Evolutionary conservation across 345 rosid species (phyloP), one percentile per base, ranked within the genome.

Genomic region (Salix arbutifolia): DNA sequence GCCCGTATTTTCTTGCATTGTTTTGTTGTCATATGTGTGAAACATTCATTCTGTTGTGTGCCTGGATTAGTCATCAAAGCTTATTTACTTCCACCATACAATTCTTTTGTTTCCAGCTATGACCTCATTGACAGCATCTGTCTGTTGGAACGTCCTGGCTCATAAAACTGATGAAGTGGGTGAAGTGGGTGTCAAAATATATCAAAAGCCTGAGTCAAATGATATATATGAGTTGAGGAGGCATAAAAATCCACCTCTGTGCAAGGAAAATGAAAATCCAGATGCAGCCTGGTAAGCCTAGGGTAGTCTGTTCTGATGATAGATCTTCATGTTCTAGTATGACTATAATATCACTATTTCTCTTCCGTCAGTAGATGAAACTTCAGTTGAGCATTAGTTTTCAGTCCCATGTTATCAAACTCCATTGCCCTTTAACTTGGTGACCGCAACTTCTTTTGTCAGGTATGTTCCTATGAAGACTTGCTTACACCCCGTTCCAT

Each of bases 141-240:
- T 93, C 83, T 91, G 97, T 83, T 95, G 99, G 97, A 95, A 95
- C 75, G 87, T 95, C 73, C 85, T 93, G 80, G 97, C 97, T 40
- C 97, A 93, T 81, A 95, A 89, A 89, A 88, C 93, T 73, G 99
- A 95, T 65, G 99, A 95, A 65, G 88, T 85, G 44, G 90, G 96
- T 76, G 99, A 95, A 73, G 88, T 93, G 87, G 97, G 91, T 76
- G 92, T 92, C 69, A 90, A 86, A 76, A 86, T 95, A 81, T 95
- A 95, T 81, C 99, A 95, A 85, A 95, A 95, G 87, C 97, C 99
- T 1, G 96, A 91, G 25, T 86, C 97, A 61, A 93, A 91, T 79
- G 91, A 87, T 86, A 95, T 91, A 56, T 95, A 95, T 71, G 88
- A 80, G 76, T 82, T 93, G 84, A 88, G 97, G 78, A 89, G 97